Evolutionary conservation across 148 eudicot genomes (phyloP).

Genomic region (Chenopodium berlandieri): DNA sequence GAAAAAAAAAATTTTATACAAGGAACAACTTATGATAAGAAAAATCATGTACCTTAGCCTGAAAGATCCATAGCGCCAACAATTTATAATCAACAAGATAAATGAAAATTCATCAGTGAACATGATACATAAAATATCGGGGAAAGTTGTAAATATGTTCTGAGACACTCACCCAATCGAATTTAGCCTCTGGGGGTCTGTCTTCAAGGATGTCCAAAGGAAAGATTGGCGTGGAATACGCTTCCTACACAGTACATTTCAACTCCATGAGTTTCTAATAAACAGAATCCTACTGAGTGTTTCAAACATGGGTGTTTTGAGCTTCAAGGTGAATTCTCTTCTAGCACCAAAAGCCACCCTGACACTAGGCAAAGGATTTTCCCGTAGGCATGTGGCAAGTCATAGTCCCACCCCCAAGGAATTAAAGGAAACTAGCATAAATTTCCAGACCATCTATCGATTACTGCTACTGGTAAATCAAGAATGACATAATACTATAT

Average conservation of each 20-base stretch:
- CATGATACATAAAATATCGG: neutral
- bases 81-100: conserved; percentile 25
- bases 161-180: conserved; percentile 58
- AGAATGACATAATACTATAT: no score
- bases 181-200: conserved; percentile 64
- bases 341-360: neutral
- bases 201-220: conserved; percentile 83
- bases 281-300: neutral
- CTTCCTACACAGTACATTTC: conserved; percentile 41
- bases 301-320: neutral
- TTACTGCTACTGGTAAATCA: neutral
- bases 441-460: neutral
- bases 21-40: neutral
- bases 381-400: neutral
- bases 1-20: neutral
- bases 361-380: neutral
- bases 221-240: conserved; percentile 75
- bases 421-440: neutral
- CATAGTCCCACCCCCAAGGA: neutral
- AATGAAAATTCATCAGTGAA: conserved; percentile 25
- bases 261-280: neutral
- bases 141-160: neutral
- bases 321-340: neutral
- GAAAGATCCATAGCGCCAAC: conserved; percentile 29
- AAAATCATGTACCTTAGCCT: conserved; percentile 64